Conservation (phyloP, 768 basidiomycete genomes). For the Tylopilus vinaceipallidus region DNA sequence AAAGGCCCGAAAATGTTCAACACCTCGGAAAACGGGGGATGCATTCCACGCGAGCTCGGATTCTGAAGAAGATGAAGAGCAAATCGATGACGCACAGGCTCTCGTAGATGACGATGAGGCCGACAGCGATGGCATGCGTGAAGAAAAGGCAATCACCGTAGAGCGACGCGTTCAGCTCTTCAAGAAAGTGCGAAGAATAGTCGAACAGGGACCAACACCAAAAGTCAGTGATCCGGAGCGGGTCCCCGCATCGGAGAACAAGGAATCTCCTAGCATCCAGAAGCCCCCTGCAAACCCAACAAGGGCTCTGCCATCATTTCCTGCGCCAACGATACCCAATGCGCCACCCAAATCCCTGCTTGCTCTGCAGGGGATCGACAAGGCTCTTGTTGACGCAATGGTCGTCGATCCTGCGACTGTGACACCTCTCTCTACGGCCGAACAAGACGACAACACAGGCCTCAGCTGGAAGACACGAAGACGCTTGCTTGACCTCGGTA, state of each 20-base stretch:
- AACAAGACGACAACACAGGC: conserved; percentile 42
- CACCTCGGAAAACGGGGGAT: conserved; percentile 25
- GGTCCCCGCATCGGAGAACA: neutral
- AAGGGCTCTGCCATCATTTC: conserved; percentile 62
- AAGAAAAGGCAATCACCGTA: conserved; percentile 7
- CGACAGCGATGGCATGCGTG: conserved; percentile 5
- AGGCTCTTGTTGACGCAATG: conserved; percentile 66
- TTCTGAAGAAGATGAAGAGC: conserved; percentile 26
- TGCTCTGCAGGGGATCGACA: conserved; percentile 76
- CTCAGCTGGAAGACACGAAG: conserved; percentile 59
- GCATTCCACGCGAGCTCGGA: conserved; percentile 13
- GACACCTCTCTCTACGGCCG: conserved; percentile 41
- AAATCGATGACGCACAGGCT: conserved; percentile 13
- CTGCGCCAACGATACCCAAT: conserved; percentile 61
- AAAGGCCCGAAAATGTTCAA: conserved; percentile 44
- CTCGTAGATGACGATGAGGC: conserved; percentile 15
- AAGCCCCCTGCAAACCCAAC: conserved; percentile 17
- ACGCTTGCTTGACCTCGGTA: conserved; percentile 71
- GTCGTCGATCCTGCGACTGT: conserved; percentile 56
- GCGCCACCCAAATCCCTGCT: conserved; percentile 71
- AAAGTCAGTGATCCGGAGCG: conserved; percentile 1
- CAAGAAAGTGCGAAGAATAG: conserved; percentile 45
- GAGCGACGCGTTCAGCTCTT: conserved; percentile 28
- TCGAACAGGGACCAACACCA: conserved; percentile 22
- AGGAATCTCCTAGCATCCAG: neutral